These are phyloP conservation scores for Alternaria arbusti DNA, from an alignment of 2,329 filamentous ascomycete species.

Conservation along the genomic window DNA sequence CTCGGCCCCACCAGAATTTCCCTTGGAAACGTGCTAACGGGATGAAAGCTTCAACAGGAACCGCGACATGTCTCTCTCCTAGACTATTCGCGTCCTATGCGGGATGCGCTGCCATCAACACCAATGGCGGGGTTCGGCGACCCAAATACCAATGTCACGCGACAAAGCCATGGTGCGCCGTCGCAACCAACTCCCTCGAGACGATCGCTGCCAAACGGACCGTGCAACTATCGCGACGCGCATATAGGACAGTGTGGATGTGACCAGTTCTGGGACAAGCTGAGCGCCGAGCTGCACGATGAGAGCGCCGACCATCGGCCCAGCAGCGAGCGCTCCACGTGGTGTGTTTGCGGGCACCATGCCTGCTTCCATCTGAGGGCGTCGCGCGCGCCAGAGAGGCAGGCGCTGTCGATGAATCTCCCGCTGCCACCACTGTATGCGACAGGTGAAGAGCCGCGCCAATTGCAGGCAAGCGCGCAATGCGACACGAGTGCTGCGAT, in stretches of 20 bases:
- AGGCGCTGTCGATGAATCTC: slow-evolving; percentile 13
- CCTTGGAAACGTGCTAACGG: slow-evolving; percentile 30
- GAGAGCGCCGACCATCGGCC: slow-evolving; percentile 32
- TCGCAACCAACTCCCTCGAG: slow-evolving; percentile 30
- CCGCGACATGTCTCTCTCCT: slow-evolving; percentile 39
- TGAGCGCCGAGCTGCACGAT: slow-evolving; percentile 41
- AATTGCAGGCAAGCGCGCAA: slow-evolving; percentile 17
- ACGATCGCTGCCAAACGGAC: slow-evolving; percentile 55
- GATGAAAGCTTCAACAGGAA: slow-evolving; percentile 23
- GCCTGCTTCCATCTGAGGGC: slow-evolving; percentile 60
- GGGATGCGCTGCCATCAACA: slow-evolving; percentile 42
- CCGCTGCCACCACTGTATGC: slow-evolving; percentile 10
- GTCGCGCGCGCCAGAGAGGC: slow-evolving; percentile 25
- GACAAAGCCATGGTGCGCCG: slow-evolving; percentile 17
- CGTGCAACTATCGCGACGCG: slow-evolving; percentile 60
- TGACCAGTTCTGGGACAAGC: slow-evolving; percentile 58
- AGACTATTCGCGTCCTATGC: slow-evolving; percentile 33
- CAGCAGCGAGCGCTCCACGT: slow-evolving; percentile 45
- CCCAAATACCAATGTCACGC: slow-evolving; percentile 29
- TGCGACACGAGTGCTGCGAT: slow-evolving; percentile 19
- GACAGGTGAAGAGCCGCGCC: slow-evolving; percentile 22
- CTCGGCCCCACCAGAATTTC: slow-evolving; percentile 28
- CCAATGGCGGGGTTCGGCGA: slow-evolving; percentile 46
- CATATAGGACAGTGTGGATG: slow-evolving; percentile 59
- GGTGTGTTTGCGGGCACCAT: slow-evolving; percentile 64